phyloP scores from a whole-genome alignment of 164 flowering plant species.

The Aristolochia fimbriata region DNA sequence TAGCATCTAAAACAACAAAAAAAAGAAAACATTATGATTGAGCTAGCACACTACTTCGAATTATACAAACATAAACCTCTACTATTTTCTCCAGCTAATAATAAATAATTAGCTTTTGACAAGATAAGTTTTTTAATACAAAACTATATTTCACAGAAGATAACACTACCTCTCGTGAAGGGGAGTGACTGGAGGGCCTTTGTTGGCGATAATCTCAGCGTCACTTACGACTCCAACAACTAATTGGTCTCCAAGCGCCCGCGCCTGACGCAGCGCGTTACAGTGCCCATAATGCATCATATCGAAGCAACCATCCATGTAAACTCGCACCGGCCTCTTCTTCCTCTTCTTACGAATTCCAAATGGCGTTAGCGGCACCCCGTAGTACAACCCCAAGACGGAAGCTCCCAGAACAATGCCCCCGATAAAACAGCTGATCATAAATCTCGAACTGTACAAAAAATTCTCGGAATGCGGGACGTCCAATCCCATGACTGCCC shows the following conservation, averaged over 20 bases:
- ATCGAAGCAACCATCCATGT: conserved; percentile 98
- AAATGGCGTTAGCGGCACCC: conserved; percentile 10
- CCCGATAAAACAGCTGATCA: conserved; percentile 41
- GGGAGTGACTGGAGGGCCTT: conserved; percentile 94
- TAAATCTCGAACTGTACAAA: conserved; percentile 16
- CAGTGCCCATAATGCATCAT: conserved; percentile 99
- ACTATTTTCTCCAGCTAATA: too few relatives aligned
- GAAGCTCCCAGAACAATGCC: conserved; percentile 44
- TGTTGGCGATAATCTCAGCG: conserved; percentile 78
- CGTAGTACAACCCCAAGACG: conserved; percentile 23
- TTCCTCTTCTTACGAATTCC: conserved; percentile 11
- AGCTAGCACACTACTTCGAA: too few relatives aligned
- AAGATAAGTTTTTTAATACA: too few relatives aligned
- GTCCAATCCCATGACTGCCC: conserved; percentile 24
- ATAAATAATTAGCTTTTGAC: too few relatives aligned
- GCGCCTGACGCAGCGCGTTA: conserved; percentile 93
- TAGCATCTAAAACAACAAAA: too few relatives aligned
- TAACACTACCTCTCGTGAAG: conserved; percentile 56
- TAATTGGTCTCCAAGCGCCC: conserved; percentile 85
- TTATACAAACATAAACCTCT: too few relatives aligned
- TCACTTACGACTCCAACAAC: conserved; percentile 97
- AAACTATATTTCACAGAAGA: too few relatives aligned
- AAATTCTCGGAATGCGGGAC: conserved; percentile 11
- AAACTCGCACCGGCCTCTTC: conserved; percentile 72
- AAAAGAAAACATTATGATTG: too few relatives aligned